Base-by-base conservation (phyloP, 768 basidiomycete species). In the Trametes villosa region DNA sequence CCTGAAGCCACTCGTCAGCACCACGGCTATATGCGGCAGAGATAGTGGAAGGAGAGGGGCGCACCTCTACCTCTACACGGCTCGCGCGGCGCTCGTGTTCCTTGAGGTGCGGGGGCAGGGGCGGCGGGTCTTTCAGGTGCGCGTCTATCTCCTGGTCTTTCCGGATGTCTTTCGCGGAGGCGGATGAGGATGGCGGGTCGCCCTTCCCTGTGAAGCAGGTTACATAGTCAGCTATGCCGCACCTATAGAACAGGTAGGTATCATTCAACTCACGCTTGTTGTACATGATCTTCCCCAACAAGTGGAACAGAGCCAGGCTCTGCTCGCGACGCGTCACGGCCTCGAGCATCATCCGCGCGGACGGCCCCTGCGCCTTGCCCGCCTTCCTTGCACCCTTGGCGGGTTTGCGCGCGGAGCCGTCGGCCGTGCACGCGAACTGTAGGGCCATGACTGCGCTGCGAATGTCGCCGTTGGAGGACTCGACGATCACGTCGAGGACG, bases 371-470 rank as follows among this genome's bases (percentile, higher is more conserved):
- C 17, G 66, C 70, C 42, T 66, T 72, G 59, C 64, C 68, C 7
- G 24, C 60, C 74, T 76, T 76, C 75, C 77, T 62, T 7, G 44
- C n/a, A 1, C 51, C 46, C 29, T 62, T 59, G 6, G 24, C n/a
- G 1, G 40, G 29, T 29, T 61, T 42, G 18, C 7, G 27, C 18
- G 47, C 8, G 1, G 34, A 68, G 17, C 66, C 67, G n/a, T 81
- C 74, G 20, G 78, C 74, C 18, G 83, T 72, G 71, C 82, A 96
- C 1, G 88, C 85, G 68, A 99, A 95, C 70, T 99, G 92, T 8
- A 98, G 79, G 0, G 90, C 87, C 87, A 96, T 98, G 61, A 98
- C 84, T 0, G 96, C 96, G 57, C 91, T 92, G 42, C 97, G 81
- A 36, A 99, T 91, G 69, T 99, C 97, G 0, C 97, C 97, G 68